Evolutionary conservation across 148 eudicot genomes (phyloP).

Genomic region (Rhododendron simsii): DNA sequence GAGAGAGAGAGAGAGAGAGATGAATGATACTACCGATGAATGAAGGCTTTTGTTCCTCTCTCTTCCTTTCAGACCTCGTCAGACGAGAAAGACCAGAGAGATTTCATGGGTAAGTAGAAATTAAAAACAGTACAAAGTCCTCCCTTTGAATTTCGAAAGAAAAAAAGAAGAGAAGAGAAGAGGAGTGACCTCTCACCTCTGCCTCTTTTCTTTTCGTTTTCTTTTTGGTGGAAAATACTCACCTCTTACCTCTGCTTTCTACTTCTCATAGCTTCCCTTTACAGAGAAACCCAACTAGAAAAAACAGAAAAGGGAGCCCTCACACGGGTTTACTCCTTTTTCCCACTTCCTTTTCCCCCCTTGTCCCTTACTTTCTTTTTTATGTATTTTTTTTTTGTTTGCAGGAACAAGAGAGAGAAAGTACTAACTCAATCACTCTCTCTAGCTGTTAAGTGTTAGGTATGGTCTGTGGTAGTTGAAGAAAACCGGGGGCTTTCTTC

Average conservation of each 20-base stretch:
- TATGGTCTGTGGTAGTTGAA: conserved; percentile 21
- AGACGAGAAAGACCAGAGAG: not conserved
- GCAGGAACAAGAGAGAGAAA: conserved; percentile 24
- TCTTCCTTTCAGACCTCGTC: not conserved
- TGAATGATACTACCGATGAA: not conserved
- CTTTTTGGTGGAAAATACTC: no score
- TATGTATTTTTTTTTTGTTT: conserved; percentile 14
- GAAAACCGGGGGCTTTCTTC: not conserved
- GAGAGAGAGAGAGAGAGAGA: not conserved
- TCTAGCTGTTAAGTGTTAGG: conserved; percentile 27
- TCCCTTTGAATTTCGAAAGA: not conserved
- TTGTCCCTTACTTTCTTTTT: not conserved
- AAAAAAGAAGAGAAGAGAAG: not conserved
- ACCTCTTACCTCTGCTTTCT: not conserved
- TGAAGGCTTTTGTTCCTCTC: not conserved
- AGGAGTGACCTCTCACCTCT: not conserved
- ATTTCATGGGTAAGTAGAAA: conserved; percentile 6
- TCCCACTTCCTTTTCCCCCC: not conserved
- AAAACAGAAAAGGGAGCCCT: not conserved
- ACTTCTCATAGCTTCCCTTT: not conserved
- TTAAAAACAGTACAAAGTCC: not conserved
- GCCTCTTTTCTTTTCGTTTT: no score
- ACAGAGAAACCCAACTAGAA: not conserved
- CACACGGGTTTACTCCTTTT: not conserved
- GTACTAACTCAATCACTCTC: conserved; percentile 3